Evolutionary conservation across 164 flowering plant genomes (phyloP).

Genomic region (Hamamelis virginiana): DNA sequence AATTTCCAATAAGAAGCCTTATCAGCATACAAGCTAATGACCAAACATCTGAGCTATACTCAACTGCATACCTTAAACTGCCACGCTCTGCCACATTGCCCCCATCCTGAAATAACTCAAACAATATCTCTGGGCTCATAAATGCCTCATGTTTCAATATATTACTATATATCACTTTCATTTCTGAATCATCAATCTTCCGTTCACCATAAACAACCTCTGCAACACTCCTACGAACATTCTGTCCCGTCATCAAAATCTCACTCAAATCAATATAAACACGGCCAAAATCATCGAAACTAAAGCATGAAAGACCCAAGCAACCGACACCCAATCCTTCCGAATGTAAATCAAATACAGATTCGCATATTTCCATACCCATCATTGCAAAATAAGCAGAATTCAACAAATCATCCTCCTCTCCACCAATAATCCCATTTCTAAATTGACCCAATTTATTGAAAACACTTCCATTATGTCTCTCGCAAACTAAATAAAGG

Average conservation of each 20-base stretch:
- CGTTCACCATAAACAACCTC: conserved; percentile 13
- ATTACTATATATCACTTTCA: conserved; percentile 17
- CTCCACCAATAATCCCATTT: conserved; percentile 11
- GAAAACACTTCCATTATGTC: conserved; percentile 14
- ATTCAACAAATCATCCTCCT: conserved; percentile 7
- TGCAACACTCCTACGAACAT: conserved; percentile 21
- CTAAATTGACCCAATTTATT: conserved; percentile 19
- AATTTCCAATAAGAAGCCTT: conserved; percentile 46
- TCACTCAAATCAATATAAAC: conserved; percentile 41
- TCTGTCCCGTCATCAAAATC: conserved; percentile 48
- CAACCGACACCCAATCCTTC: conserved; percentile 61
- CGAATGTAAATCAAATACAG: conserved; percentile 48
- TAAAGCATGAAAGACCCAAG: conserved; percentile 47
- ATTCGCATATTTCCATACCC: conserved; percentile 69
- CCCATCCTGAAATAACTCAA: conserved; percentile 28
- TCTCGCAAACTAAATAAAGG: conserved; percentile 65
- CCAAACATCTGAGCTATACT: conserved; percentile 76
- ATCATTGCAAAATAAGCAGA: conserved; percentile 34
- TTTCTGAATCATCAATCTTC: conserved; percentile 14
- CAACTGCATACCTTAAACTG: conserved; percentile 27
- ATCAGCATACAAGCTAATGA: conserved; percentile 60
- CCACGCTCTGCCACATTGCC: conserved; percentile 25
- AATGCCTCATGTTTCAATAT: conserved; percentile 33
- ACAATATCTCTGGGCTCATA: conserved; percentile 67
- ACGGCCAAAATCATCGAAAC: conserved; percentile 55